Evolutionary conservation across 495 filamentous ascomycete genomes (phyloP), one percentile per base, ranked within the genome.

Genomic region (Parachaetomium inaequale): DNA sequence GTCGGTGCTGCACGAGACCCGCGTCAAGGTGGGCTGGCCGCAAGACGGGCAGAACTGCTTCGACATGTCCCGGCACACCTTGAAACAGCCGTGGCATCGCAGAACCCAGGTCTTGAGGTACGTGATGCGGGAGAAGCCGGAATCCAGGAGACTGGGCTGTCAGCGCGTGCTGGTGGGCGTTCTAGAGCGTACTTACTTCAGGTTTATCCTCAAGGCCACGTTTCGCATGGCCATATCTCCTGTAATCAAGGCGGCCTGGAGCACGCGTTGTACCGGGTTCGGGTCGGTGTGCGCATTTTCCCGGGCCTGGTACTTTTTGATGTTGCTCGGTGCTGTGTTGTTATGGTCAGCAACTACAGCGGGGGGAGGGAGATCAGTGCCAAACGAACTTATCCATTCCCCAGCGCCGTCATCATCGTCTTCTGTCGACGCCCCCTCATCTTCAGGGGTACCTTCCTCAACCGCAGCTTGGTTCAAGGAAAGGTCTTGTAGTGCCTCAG

Each of bases 191-290:
- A 58, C 68, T 43, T 64, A 73, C 71, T 96, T 91, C 31, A 99
- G 82, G 76, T 96, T 96, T 79, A 98, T 94, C 65, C 93, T 90
- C 11, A 99, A 81, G 2, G 93, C 79, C 23, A 97, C 91, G 69
- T 98, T 98, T 77, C 98, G 92, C 85, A 98, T 93, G 45, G 94
- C 93, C 77, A 89, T 97, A 80, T 99, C 94, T 60, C 88, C 89
- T 0, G 94, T 98, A 64, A 97, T 87, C 49, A 91, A 85, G 11
- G 92, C 95, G 12, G 88, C 90, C 70, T 92, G 84, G 66, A 96
- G 88, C 23, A 82, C 82, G 54, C 85, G 82, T 59, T 88, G 82
- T 11, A 76, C 69, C 1, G 78, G 78, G 28, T 82, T 72, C 4
- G 79, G 73, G 0, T 73, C 66, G 4, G 51, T 58, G 7, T 73